Base-by-base conservation (phyloP, 306 rosid species). In the Psophocarpus tetragonolobus region DNA sequence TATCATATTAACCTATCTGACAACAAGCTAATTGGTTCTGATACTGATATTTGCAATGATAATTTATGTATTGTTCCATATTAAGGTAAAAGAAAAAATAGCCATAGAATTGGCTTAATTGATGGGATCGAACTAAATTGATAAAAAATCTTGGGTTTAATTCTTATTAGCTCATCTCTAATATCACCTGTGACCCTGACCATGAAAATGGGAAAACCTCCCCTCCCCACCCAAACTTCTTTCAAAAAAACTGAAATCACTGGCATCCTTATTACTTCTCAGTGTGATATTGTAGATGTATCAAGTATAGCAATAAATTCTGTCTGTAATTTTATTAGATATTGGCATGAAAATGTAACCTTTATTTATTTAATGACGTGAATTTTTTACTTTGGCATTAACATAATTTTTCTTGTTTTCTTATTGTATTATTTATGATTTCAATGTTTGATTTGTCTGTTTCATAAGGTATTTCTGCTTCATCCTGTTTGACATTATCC, bases 31-130 rank as follows among this genome's bases (percentile, higher is more conserved):
- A 53, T 32, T 74, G 54, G 74, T 12, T 68, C 18, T 48, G 41
- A 7, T 74, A 21, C 56, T 61, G 56, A 62, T 42, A 15, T 79
- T 71, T 58, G 57, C 71, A 42, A 62, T 75, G 62, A 69, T 29
- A 36, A 13, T 39, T 50, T 15, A 50, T 39, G 35, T 4, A 57
- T 33, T 13, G 3, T n/a, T 67, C 56, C 70, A 51, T 68, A 36
- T 54, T 5, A 50, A 14, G 53, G 39, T 20, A 24, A 44, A 63
- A 11, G 18, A 8, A 35, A 30, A 62, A 8, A 38, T 63, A 75
- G 38, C n/a, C 62, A 35, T 36, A 54, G 26, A 29, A n/a, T 48
- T 18, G 18, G 20, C 17, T 30, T 30, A 47, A 48, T 50, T 18
- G 12, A 36, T 36, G 32, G 32, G 51, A 36, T 66, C 53, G 15